Base-by-base conservation (phyloP, 2,329 filamentous ascomycete genomes). In the Podosphaera fusca region DNA sequence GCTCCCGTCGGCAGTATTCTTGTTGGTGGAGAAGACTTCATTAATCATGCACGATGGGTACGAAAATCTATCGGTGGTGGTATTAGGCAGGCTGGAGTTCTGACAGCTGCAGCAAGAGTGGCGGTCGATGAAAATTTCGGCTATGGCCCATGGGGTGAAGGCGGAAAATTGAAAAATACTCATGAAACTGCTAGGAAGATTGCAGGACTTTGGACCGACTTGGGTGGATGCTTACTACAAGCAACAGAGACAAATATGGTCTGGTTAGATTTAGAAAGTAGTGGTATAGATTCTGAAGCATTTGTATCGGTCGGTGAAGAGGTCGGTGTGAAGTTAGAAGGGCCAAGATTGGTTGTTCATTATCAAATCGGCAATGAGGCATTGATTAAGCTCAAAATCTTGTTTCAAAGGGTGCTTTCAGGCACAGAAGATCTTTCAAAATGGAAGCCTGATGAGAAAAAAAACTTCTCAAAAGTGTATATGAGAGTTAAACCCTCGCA, bases 11-110 rank as follows among this genome's bases (percentile, higher is more conserved):
- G 87, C 3, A 85, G 81, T 64, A 80, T 92, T 36, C 70, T 92
- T 9, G 78, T 88, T 1, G 80, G 80, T 0, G 61, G 51, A 12
- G 60, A 83, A 69, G 58, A 77, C 71, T 55, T 73, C 70, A 60
- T 80, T 64, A 79, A 79, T 64, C 78, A 81, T 56, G 80, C 82
- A 3, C 72, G 84, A n/a, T 85, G 84, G 80, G 75, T 88, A 33
- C 75, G 87, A 57, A 94, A 94, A 72, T 78, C 79, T 33, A 81
- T 94, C 61, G 87, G 87, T 29, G 87, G 87, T 46, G 87, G 85
- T 0, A 73, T 87, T 58, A 73, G 87, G 33, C 86, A 92, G 69
- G 74, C 84, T 0, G 87, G 87, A 57, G 78, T 92, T 1, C 73
- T 92, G 12, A 80, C 85, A 4, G 82, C 85, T 0, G 80, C 87